Base-by-base conservation (phyloP, 225 moss, liverwort and hornwort genomes). In the Ulota crispa region DNA sequence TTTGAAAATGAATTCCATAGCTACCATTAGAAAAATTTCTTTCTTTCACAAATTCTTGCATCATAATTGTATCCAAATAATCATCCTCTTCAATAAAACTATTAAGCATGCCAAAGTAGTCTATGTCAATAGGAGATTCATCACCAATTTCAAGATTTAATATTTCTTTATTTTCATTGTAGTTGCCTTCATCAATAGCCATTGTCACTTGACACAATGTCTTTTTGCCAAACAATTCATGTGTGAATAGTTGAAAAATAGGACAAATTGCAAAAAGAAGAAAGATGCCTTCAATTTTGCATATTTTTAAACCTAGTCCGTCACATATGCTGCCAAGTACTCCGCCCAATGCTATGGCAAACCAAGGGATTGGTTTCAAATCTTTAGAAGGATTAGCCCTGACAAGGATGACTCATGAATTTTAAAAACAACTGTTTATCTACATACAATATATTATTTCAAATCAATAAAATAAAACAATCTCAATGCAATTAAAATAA, bases 81-180 rank as follows among this genome's bases (percentile, higher is more conserved):
- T 42, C 50, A 2, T 82, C 80, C 27, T 89, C 89, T 77, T 83
- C 70, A 24, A 68, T 64, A 74, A 85, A 72, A 65, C 73, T 81
- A 1, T 80, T 87, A 0, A 89, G 0, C 77, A 85, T 87, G 64
- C 83, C 85, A 75, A 65, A 85, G 59, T 87, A 85, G 43, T 89
- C 83, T 68, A 75, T 14, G 30, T 82, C 7, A 1, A 73, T 57
- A 43, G 54, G 28, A 73, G 39, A 43, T 63, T 68, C 82, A 60
- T 83, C 21, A 3, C 75, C 8, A 13, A 57, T 68, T 72, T 82
- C 68, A 42, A 81, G 0, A 37, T 18, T 70, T 56, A 41, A 0
- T 31, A 16, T 0, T 67, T 73, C 80, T 70, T 15, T 52, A 32
- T n/a, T 42, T 19, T 81, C 52, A 36, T 77, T 14, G 9, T 60